These are phyloP conservation scores for Colletotrichum cereale DNA, from an alignment of 2,329 filamentous ascomycete genomes.

Conservation along the genomic window DNA sequence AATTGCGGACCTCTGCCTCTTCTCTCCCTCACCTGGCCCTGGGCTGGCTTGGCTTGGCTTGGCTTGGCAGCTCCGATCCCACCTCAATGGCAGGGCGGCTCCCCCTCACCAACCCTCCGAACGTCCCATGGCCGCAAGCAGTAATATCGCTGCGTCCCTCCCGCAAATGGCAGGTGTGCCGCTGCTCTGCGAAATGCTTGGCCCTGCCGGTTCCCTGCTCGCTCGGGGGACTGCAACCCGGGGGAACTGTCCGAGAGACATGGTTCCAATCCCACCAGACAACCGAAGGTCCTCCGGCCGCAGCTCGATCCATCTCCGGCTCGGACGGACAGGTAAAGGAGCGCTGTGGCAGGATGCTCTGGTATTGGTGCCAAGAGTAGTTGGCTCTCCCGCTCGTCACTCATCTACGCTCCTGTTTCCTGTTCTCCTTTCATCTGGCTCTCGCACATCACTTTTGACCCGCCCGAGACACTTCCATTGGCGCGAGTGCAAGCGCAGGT, in stretches of 20 bases:
- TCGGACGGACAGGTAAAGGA: constrained; percentile 13
- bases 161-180: constrained; percentile 29
- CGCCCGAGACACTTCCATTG: constrained; percentile 28
- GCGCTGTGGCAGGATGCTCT: constrained; percentile 20
- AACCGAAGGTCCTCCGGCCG: constrained; percentile 21
- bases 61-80: constrained; percentile 25
- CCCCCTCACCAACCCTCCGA: constrained; percentile 30
- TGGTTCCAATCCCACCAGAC: constrained; percentile 19
- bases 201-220: constrained; percentile 34
- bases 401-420: constrained; percentile 21
- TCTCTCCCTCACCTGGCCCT: constrained; percentile 13
- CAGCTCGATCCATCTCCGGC: constrained; percentile 30
- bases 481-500: constrained; percentile 5
- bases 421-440: background rate
- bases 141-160: constrained; percentile 29
- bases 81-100: constrained; percentile 10
- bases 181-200: constrained; percentile 29
- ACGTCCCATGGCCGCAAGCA: constrained; percentile 25
- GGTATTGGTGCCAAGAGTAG: constrained; percentile 38
- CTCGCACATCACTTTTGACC: constrained; percentile 10
- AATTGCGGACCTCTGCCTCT: constrained; percentile 35
- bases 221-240: constrained; percentile 25
- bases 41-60: constrained; percentile 10
- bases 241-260: constrained; percentile 31
- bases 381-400: constrained; percentile 9